These are phyloP conservation scores for Trichoderma brevicompactum DNA, from an alignment of 2,329 filamentous ascomycete species.

Conservation along the genomic window DNA sequence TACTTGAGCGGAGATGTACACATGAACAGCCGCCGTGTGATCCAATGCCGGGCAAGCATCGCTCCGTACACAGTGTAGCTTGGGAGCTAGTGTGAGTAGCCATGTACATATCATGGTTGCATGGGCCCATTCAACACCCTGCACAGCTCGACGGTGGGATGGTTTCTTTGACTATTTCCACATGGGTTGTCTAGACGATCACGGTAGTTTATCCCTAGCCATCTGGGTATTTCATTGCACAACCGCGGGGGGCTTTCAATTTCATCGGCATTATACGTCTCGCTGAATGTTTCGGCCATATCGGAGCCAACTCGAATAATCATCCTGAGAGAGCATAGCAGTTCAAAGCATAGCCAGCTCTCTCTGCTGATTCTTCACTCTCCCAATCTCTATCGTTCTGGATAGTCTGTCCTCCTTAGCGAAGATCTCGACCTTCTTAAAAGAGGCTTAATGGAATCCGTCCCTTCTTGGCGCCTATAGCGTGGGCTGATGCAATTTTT, in stretches of 20 bases:
- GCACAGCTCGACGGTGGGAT: slow-evolving; percentile 19
- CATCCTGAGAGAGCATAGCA: neutral
- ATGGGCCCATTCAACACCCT: slow-evolving; percentile 26
- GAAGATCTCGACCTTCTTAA: slow-evolving; percentile 22
- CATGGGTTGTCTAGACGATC: neutral
- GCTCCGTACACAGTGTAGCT: slow-evolving; percentile 25
- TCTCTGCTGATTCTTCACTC: neutral
- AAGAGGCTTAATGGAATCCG: neutral
- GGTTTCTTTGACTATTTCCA: slow-evolving; percentile 11
- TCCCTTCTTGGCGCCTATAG: slow-evolving; percentile 22
- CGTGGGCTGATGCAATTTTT: slow-evolving; percentile 24
- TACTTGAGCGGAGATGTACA: slow-evolving; percentile 18
- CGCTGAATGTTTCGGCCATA: neutral
- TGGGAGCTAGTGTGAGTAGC: slow-evolving; percentile 20
- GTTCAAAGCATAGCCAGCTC: neutral
- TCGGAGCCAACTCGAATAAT: neutral
- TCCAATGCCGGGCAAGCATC: slow-evolving; percentile 22
- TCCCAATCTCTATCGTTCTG: neutral
- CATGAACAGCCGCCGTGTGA: slow-evolving; percentile 4
- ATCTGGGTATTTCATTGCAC: neutral
- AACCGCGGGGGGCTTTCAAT: neutral
- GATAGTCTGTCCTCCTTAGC: neutral
- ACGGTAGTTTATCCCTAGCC: slow-evolving; percentile 2
- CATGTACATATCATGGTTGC: slow-evolving; percentile 17
- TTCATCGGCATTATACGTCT: neutral